A percentile compares a stretch with the other conserved stretches of the same genome.
These are phyloP conservation scores for Poa annua DNA, from an alignment of 176 grass and related monocot genomes.

Conservation along the genomic window DNA sequence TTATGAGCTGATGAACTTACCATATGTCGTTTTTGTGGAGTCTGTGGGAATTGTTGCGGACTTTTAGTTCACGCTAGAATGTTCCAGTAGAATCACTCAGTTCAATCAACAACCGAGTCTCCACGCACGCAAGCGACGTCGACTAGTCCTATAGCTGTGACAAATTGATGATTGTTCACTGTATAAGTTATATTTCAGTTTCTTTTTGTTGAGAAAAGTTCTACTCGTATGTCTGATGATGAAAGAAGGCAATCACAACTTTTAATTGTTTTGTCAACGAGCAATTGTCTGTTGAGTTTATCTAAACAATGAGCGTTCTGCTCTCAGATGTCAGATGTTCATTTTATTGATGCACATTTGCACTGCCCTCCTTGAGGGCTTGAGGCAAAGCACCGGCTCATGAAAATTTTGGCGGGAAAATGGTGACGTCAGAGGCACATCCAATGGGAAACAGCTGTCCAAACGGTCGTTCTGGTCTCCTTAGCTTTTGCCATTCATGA, in stretches of 20 bases:
- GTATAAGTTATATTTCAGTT: not conserved
- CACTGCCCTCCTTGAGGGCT: not conserved
- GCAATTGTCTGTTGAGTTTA: too few species aligned
- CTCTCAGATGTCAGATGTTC: too few species aligned
- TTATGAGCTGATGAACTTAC: not conserved
- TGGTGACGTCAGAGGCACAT: not conserved
- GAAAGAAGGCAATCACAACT: too few species aligned
- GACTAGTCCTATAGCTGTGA: too few species aligned
- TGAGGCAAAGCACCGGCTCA: not conserved
- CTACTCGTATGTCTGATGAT: too few species aligned
- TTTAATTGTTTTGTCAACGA: too few species aligned
- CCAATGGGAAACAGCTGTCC: not conserved
- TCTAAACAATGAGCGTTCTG: too few species aligned
- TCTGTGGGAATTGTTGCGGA: not conserved
- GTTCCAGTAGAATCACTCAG: not conserved
- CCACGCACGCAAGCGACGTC: too few species aligned
- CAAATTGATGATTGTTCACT: not conserved
- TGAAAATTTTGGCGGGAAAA: not conserved
- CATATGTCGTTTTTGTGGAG: not conserved
- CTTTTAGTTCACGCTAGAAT: not conserved
- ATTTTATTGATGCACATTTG: too few species aligned
- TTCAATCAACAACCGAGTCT: too few species aligned
- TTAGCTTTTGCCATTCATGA: not conserved
- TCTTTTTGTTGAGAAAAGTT: too few species aligned
- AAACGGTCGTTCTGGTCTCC: not conserved